These are phyloP conservation scores for Oryza meridionalis DNA, from an alignment of 176 grass and related monocot species.

Conservation along the genomic window DNA sequence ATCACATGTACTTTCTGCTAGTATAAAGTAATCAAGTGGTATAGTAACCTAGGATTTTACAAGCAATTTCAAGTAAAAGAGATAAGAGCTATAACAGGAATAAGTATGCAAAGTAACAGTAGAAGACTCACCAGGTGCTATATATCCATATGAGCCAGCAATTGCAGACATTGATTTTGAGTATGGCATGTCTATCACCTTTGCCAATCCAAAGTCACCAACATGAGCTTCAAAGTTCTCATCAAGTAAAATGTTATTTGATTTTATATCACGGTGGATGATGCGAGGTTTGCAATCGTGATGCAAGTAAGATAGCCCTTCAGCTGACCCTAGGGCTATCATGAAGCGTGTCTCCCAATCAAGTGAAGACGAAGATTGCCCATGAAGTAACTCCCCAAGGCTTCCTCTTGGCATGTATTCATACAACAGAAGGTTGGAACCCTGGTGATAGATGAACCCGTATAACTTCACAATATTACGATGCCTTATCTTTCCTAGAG, in stretches of 20 bases:
- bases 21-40: neutral
- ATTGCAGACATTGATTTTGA: constrained; percentile 97
- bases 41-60: constrained; percentile 1
- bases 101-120: constrained; percentile 12
- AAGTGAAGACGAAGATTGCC: constrained; percentile 64
- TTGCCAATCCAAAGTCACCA: constrained; percentile 97
- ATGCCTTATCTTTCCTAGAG: constrained; percentile 98
- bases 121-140: constrained; percentile 84
- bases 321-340: constrained; percentile 86
- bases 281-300: constrained; percentile 94
- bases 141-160: constrained; percentile 98
- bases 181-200: constrained; percentile 95
- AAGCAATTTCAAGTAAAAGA: constrained; percentile 10
- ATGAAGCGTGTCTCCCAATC: constrained; percentile 88
- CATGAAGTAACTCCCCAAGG: constrained; percentile 94
- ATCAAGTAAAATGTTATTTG: constrained; percentile 97
- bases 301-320: constrained; percentile 95
- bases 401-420: constrained; percentile 97
- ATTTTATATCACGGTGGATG: constrained; percentile 97
- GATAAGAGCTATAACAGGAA: neutral
- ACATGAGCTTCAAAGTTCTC: constrained; percentile 99
- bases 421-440: constrained; percentile 92
- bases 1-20: neutral
- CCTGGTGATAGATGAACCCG: constrained; percentile 88
- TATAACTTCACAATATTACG: constrained; percentile 98